Evolutionary conservation across 768 basidiomycete genomes (phyloP).

Genomic region (Leccinum variicolor): DNA sequence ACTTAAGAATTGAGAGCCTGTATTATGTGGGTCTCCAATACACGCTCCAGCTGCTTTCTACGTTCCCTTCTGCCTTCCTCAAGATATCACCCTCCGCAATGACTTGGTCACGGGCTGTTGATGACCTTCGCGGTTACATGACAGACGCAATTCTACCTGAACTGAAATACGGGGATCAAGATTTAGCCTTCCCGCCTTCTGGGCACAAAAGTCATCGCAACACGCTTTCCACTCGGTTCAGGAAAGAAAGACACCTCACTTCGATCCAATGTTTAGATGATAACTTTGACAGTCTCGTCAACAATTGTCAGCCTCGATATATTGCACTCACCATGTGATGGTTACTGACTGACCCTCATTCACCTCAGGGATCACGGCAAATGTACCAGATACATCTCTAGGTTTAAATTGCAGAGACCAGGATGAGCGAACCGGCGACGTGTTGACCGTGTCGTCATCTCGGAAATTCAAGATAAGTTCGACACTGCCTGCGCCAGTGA

Average conservation of each 20-base stretch:
- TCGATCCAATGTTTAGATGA: constrained; percentile 26
- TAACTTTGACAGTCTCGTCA: constrained; percentile 27
- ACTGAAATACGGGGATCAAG: constrained; percentile 26
- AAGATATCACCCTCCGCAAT: constrained; percentile 9
- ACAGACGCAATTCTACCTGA: constrained; percentile 32
- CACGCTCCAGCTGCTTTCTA: neutral
- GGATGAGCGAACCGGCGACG: constrained; percentile 27
- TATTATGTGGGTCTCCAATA: neutral
- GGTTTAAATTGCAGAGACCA: constrained; percentile 22
- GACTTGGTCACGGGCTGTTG: constrained; percentile 27
- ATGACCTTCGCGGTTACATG: constrained; percentile 34
- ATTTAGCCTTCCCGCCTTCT: constrained; percentile 16
- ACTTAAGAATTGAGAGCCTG: constrained; percentile 17
- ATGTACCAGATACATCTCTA: constrained; percentile 29
- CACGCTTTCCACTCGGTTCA: constrained; percentile 32
- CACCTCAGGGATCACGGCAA: constrained; percentile 22
- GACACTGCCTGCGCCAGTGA: constrained; percentile 28
- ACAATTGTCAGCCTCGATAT: constrained; percentile 24
- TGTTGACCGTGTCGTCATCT: constrained; percentile 31
- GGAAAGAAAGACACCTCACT: constrained; percentile 30
- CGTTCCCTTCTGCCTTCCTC: neutral
- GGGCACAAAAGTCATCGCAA: constrained; percentile 36
- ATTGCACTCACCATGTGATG: neutral
- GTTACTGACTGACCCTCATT: constrained; percentile 1
- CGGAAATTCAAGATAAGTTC: constrained; percentile 25